Percentiles rank a stretch among this genome's conserved stretches.
Evolutionary conservation across 1,139 yeast genomes (phyloP).

Genomic region (Schizosaccharomyces versatilis): DNA sequence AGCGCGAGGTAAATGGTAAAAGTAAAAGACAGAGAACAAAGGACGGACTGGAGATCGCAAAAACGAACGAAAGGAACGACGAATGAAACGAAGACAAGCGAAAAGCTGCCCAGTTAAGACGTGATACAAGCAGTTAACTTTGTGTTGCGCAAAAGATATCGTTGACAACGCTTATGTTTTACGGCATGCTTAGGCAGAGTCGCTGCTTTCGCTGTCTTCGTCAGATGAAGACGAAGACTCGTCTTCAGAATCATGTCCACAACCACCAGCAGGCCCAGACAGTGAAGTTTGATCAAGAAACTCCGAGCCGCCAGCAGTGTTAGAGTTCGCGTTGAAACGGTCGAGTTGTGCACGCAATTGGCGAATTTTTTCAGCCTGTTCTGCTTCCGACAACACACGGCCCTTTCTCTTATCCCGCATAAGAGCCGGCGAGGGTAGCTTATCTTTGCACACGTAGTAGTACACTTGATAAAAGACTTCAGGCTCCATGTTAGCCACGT

Average conservation of each 20-base stretch:
- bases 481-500: conserved; percentile 82
- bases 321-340: neutral
- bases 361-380: conserved; percentile 14
- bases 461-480: conserved; percentile 63
- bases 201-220: conserved; percentile 12
- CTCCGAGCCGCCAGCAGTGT: neutral
- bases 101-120: neutral
- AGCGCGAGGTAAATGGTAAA: no score
- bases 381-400: conserved; percentile 39
- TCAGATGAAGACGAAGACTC: conserved; percentile 11
- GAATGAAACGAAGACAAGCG: neutral
- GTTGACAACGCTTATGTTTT: no score
- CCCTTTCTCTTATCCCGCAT: conserved; percentile 27
- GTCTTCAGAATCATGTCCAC: conserved; percentile 4
- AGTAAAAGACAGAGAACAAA: no score
- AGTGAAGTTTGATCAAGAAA: conserved; percentile 3
- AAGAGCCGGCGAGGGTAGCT: conserved; percentile 13
- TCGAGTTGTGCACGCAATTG: conserved; percentile 13
- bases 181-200: conserved; percentile 9
- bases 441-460: conserved; percentile 42
- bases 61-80: neutral
- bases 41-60: neutral
- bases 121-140: neutral
- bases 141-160: no score
- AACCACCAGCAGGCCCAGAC: conserved; percentile 2